Percentiles rank a stretch among this genome's conserved stretches.
phyloP scores from a whole-genome alignment of 2,329 filamentous ascomycete species.

The Arthrobotrys sinensis region DNA sequence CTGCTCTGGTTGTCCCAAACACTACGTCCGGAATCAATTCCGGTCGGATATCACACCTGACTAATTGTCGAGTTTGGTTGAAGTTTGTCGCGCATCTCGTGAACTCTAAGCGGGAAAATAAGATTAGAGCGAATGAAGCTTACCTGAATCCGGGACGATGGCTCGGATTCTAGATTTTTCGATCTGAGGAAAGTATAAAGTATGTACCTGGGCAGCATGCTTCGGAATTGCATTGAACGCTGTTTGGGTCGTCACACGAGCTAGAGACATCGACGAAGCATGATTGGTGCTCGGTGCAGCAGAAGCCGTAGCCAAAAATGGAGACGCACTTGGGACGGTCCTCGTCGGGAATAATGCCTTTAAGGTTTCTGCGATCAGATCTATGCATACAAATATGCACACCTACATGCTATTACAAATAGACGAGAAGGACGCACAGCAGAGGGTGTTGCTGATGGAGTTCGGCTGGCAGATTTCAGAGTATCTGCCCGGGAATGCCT shows the following conservation, averaged over 20 bases:
- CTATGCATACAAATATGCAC: neutral
- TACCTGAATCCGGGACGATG: slow-evolving; percentile 15
- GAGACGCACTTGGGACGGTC: slow-evolving; percentile 16
- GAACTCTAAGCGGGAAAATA: slow-evolving; percentile 25
- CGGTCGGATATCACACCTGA: slow-evolving; percentile 28
- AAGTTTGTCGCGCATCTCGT: slow-evolving; percentile 20
- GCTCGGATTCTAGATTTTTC: slow-evolving; percentile 25
- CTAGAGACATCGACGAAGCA: slow-evolving; percentile 22
- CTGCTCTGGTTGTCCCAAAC: slow-evolving; percentile 5
- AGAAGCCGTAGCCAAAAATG: slow-evolving; percentile 39
- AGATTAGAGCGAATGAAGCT: slow-evolving; percentile 19
- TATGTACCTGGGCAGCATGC: slow-evolving; percentile 22
- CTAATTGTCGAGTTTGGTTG: slow-evolving; percentile 11
- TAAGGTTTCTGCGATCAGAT: neutral
- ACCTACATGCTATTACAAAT: neutral
- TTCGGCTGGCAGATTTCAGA: slow-evolving; percentile 13
- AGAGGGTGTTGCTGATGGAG: slow-evolving; percentile 25
- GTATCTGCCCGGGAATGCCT: slow-evolving; percentile 32
- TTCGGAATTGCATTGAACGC: slow-evolving; percentile 14
- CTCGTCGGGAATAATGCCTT: slow-evolving; percentile 31
- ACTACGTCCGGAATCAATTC: slow-evolving; percentile 21
- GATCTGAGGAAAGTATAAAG: neutral
- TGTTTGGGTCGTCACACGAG: neutral
- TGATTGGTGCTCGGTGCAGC: slow-evolving; percentile 37
- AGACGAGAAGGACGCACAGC: slow-evolving; percentile 16